These are phyloP conservation scores for Terana coerulea DNA, from an alignment of 768 basidiomycete species.

Conservation along the genomic window DNA sequence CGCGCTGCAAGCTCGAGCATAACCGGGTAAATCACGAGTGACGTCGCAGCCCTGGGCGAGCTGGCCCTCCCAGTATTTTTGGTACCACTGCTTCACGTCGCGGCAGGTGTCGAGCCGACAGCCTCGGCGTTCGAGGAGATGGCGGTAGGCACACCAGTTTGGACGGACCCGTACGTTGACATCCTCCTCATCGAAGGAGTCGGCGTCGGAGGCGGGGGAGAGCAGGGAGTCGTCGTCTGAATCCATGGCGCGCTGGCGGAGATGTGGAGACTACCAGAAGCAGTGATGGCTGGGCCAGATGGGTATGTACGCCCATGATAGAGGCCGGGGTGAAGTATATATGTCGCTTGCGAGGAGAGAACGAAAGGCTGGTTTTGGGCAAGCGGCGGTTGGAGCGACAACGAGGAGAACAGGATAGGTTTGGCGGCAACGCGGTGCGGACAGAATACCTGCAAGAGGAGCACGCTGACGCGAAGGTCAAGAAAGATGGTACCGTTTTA, in stretches of 20 bases:
- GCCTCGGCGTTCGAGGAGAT: constrained; percentile 45
- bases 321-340: constrained; percentile 13
- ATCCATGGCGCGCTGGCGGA: constrained; percentile 10
- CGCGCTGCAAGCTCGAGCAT: constrained; percentile 29
- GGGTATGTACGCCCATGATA: constrained; percentile 11
- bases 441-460: constrained; percentile 12
- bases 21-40: constrained; percentile 28
- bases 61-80: constrained; percentile 26
- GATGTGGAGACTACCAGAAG: constrained; percentile 4
- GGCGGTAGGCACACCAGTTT: constrained; percentile 55
- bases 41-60: constrained; percentile 15
- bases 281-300: background rate
- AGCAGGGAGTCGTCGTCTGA: constrained; percentile 18
- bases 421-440: constrained; percentile 7
- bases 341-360: constrained; percentile 11
- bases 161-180: constrained; percentile 57
- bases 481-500: constrained; percentile 12
- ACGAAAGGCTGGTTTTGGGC: constrained; percentile 7
- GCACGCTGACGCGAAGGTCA: constrained; percentile 8
- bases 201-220: constrained; percentile 42
- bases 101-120: constrained; percentile 65
- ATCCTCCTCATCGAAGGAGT: constrained; percentile 47
- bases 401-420: constrained; percentile 1
- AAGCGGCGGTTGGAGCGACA: constrained; percentile 7
- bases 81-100: constrained; percentile 62